phyloP scores from a whole-genome alignment of 208 protist genomes.

The Zelonia costaricensis region DNA sequence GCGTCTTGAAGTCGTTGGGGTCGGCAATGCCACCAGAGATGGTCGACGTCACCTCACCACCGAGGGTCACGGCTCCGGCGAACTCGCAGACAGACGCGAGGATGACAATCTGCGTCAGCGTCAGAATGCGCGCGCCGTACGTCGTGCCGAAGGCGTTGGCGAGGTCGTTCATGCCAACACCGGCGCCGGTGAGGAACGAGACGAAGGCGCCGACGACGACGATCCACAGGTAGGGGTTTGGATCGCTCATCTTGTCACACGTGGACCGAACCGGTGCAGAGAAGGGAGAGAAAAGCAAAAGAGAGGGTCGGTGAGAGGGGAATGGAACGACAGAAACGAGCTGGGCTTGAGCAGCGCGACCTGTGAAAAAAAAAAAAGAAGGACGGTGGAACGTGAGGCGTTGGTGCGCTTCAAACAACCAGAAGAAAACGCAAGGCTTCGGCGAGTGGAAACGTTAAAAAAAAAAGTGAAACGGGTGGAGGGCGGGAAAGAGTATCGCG shows the following conservation, averaged over 20 bases:
- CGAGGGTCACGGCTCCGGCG: constrained; percentile 56
- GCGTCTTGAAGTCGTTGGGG: constrained; percentile 36
- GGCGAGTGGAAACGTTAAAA: not conserved
- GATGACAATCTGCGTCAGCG: constrained; percentile 69
- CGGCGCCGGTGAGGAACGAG: constrained; percentile 60
- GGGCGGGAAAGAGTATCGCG: not conserved
- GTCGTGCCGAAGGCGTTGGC: constrained; percentile 87
- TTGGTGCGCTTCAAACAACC: not conserved
- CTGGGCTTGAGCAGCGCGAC: not conserved
- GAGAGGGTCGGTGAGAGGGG: not conserved
- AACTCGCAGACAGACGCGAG: constrained; percentile 78
- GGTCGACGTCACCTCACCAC: constrained; percentile 55
- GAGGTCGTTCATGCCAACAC: constrained; percentile 86
- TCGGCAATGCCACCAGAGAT: constrained; percentile 59
- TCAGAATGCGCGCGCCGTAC: constrained; percentile 71
- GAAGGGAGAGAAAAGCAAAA: not conserved
- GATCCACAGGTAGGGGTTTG: constrained; percentile 71
- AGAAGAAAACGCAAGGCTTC: not conserved
- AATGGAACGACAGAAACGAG: not conserved
- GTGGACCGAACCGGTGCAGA: not conserved
- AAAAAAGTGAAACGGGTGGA: not conserved
- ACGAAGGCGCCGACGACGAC: constrained; percentile 58
- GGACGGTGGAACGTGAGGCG: not conserved
- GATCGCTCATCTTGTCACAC: constrained; percentile 23
- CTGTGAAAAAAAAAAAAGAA: not conserved